These are phyloP conservation scores for Beta lomatogona DNA, from an alignment of 179 eudicot genomes.

Conservation along the genomic window DNA sequence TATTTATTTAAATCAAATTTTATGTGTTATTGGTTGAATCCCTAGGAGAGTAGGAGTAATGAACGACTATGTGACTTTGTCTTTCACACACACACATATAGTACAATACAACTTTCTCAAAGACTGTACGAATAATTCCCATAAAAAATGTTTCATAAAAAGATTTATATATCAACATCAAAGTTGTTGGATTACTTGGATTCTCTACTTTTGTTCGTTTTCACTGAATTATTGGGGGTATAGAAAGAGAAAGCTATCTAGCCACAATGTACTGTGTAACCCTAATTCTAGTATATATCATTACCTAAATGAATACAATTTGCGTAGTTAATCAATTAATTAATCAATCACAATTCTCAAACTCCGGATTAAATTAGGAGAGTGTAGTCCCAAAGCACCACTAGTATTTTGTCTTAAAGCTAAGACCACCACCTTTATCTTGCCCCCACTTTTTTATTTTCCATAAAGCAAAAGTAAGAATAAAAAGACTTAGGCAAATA, in stretches of 20 bases:
- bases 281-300: conserved; percentile 27
- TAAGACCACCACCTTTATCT: conserved; percentile 54
- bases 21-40: conserved; percentile 5
- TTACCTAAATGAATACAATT: background rate
- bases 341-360: conserved; percentile 34
- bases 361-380: conserved; percentile 23
- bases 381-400: conserved; percentile 36
- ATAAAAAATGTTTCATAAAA: background rate
- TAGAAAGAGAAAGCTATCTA: conserved; percentile 4
- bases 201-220: background rate
- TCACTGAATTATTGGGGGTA: background rate
- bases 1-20: background rate
- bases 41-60: background rate
- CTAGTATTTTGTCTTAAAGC: conserved; percentile 53
- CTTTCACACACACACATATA: conserved; percentile 17
- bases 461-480: conserved; percentile 72
- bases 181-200: conserved; percentile 47
- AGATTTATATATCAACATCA: conserved; percentile 36
- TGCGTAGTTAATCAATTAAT: conserved; percentile 3
- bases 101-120: conserved; percentile 25
- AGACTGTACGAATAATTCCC: conserved; percentile 29
- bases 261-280: conserved; percentile 21
- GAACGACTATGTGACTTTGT: conserved; percentile 23
- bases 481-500: conserved; percentile 33
- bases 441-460: conserved; percentile 47